Evolutionary conservation across 2,329 filamentous ascomycete species (phyloP).

Genomic region (Ceratocystis cubensis): DNA sequence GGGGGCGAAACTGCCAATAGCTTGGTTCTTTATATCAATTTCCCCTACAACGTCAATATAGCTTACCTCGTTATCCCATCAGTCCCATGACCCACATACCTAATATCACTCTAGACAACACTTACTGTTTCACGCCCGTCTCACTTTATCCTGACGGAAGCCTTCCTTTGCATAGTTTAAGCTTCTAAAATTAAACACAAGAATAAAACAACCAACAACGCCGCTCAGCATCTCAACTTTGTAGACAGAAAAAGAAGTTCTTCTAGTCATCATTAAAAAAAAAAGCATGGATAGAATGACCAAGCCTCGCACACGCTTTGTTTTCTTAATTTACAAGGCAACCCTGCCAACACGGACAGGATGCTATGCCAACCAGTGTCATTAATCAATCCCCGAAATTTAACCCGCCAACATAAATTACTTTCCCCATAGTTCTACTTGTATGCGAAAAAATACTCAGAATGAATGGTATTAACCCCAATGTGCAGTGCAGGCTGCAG

Average conservation of each 20-base stretch:
- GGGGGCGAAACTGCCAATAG: not conserved
- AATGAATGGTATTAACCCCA: too few species aligned
- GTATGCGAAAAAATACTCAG: not conserved
- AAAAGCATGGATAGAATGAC: not conserved
- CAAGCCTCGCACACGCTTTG: not conserved
- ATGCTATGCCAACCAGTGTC: not conserved
- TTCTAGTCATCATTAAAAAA: not conserved
- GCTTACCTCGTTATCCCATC: too few species aligned
- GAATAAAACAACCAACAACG: not conserved
- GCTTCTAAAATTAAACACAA: slow-evolving; percentile 6
- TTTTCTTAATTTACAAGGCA: not conserved
- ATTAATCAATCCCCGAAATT: not conserved
- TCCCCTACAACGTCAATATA: not conserved
- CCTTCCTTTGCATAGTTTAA: not conserved
- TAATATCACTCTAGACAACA: not conserved
- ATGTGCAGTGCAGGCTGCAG: too few species aligned
- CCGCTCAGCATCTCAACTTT: not conserved
- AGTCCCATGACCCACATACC: too few species aligned
- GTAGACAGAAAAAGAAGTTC: not conserved
- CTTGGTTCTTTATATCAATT: not conserved
- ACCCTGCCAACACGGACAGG: not conserved
- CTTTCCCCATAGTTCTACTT: not conserved
- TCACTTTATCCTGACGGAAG: not conserved
- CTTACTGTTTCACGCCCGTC: slow-evolving; percentile 14
- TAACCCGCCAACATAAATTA: not conserved